Conservation (phyloP, 257 asterid genomes). For the Ilex aquifolium region DNA sequence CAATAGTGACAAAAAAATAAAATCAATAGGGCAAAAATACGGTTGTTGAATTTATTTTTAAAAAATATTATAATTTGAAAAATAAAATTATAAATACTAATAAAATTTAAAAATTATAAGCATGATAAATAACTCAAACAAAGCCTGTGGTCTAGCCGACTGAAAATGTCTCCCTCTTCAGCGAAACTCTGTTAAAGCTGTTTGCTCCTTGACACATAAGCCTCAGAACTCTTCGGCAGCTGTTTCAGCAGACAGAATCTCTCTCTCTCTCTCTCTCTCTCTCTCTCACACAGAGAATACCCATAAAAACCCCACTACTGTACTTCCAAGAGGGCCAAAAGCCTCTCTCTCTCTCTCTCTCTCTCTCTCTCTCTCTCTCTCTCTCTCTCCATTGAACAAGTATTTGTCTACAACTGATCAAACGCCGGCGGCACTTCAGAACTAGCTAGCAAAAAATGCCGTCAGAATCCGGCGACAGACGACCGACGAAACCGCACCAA, state of each 20-base stretch:
- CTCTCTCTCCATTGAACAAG: too few relatives aligned
- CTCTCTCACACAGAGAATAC: constrained; percentile 12
- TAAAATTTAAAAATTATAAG: too few relatives aligned
- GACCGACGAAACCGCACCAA: constrained; percentile 30
- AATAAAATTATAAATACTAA: too few relatives aligned
- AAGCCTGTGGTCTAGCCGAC: constrained; percentile 59
- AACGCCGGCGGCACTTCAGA: background rate
- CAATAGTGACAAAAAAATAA: too few relatives aligned
- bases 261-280: constrained; percentile 17
- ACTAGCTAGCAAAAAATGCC: constrained; percentile 31
- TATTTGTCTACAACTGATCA: background rate
- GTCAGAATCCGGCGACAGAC: constrained; percentile 36
- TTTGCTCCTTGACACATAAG: constrained; percentile 11
- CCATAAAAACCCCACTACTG: constrained; percentile 11
- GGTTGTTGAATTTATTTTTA: too few relatives aligned
- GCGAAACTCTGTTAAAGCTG: constrained; percentile 65
- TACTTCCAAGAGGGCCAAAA: background rate
- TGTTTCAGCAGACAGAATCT: constrained; percentile 32
- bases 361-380: background rate
- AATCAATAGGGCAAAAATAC: too few relatives aligned
- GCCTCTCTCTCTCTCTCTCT: background rate
- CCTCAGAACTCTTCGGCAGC: constrained; percentile 31
- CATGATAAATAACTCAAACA: constrained; percentile 3
- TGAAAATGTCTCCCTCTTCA: constrained; percentile 25
- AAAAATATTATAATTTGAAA: too few relatives aligned